Base-by-base conservation (phyloP, 2,329 filamentous ascomycete genomes). In the Colletotrichum godetiae region DNA sequence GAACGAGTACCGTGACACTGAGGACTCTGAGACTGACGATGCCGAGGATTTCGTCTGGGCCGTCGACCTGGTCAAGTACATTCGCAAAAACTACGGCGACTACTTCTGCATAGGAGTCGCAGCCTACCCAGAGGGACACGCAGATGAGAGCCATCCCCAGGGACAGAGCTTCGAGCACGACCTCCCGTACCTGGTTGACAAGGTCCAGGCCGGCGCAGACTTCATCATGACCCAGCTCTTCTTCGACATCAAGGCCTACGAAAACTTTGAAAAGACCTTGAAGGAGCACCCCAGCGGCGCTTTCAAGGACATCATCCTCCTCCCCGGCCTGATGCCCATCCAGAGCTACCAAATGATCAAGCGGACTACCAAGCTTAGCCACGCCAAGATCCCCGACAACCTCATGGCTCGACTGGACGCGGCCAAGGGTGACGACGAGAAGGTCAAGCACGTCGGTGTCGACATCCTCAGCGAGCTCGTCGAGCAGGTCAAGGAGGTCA, bases 181-280 rank as follows among this genome's bases (percentile, higher is more conserved):
- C 83, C 84, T 99, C 72, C 94, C 95, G 0, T 97, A 93, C 79
- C 87, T 99, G 67, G 90, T 97, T 12, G 95, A 98, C 77, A 99
- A 99, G 88, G 93, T 93, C 0, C 88, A 92, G 77, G 97, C 97
- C 4, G 97, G 97, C 1, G 97, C 95, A 63, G 95, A 98, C 84
- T 99, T 99, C 80, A 93, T 99, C 83, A 98, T 99, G 94, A 98
- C 97, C 0, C 97, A 99, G 82, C 88, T 99, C 10, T 98, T 98
- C 83, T 99, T 98, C 82, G 95, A 98, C 80, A 89, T 95, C 29
- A 88, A 93, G 4, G 94, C 94, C 22, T 99, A 97, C 80, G 89
- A 92, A 68, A 86, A 86, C 42, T 98, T 97, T 79, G 96, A 98
- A 84, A 88, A 86, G 76, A 90, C 88, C 63, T 82, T 99, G 76